Evolutionary conservation across 306 rosid genomes (phyloP), one percentile per base, ranked within the genome.

Genomic region (Nissolia schottii): DNA sequence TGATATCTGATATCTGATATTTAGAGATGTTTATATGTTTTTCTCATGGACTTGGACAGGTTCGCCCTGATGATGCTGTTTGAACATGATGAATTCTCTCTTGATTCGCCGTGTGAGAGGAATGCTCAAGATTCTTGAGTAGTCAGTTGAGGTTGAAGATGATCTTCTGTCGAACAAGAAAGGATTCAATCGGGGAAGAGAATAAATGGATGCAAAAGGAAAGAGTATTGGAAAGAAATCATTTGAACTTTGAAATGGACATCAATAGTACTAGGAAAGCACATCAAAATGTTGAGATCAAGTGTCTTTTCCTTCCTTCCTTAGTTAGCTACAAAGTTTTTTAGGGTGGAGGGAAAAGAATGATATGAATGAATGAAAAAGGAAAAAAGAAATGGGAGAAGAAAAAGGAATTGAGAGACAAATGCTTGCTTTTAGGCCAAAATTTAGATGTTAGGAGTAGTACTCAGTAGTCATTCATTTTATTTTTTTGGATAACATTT

Each of bases 31-130:
- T 56, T 14, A 51, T 13, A 61, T 43, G 38, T 5, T 60, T 35
- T 32, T 60, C 4, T 45, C 29, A 34, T 53, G 27, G 22, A 56
- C 49, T 76, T 67, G 45, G 56, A 73, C 88, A 89, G 92, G 76
- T 87, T 77, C 51, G 55, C 38, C 85, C 85, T 1, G 83, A 63
- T 22, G 74, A 65, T 61, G 73, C 20, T 53, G 48, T 24, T 38
- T 35, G 70, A 76, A 41, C 18, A 16, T 73, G 71, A 75, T 11
- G 82, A 74, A 29, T 65, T 34, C 31, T 20, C 49, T 55, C 24
- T 51, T 59, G 18, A 67, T 20, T 11, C 22, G 0, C 7, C 7
- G 12, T 34, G 50, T 60, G 31, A 55, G 32, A 68, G 60, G 46
- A 64, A 5, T 67, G 62, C 72, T 49, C 43, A 31, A 3, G 56